phyloP scores from a whole-genome alignment of 352 stramenopile genomes.

The Phytophthora colocasiae region DNA sequence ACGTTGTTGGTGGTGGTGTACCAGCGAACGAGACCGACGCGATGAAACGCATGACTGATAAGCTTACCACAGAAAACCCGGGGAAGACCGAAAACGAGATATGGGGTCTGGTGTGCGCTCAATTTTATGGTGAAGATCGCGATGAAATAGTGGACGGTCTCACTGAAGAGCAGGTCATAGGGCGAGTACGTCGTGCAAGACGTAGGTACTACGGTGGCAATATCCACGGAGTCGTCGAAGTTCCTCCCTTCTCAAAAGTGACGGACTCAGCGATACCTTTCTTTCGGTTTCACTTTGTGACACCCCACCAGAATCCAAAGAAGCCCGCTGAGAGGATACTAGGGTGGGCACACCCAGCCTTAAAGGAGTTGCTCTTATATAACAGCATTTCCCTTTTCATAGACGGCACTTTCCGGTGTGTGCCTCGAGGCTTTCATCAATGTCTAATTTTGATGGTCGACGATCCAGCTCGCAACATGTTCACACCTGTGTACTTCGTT shows the following conservation, averaged over 20 bases:
- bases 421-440: conserved; percentile 8
- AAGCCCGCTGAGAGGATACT: conserved; percentile 1
- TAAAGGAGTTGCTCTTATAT: conserved; percentile 8
- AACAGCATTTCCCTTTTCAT: conserved; percentile 9
- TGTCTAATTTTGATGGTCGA: conserved; percentile 12
- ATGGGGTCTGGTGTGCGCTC: conserved; percentile 2
- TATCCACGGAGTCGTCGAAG: conserved; percentile 32
- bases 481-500: conserved; percentile 16
- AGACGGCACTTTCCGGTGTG: conserved; percentile 14
- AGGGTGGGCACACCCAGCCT: conserved; percentile 1
- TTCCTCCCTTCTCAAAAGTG: conserved; percentile 18
- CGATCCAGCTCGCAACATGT: conserved; percentile 6
- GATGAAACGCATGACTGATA: no score
- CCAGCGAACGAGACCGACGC: background rate
- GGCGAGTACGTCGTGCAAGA: background rate
- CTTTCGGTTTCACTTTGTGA: conserved; percentile 33
- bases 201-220: background rate
- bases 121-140: conserved; percentile 5
- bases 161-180: conserved; percentile 18
- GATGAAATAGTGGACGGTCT: conserved; percentile 11
- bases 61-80: no score
- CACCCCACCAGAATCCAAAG: background rate
- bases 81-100: no score
- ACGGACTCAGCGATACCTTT: conserved; percentile 19
- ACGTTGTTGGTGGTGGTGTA: no score